Evolutionary conservation across 495 filamentous ascomycete species (phyloP).

Genomic region (Penicillium ucsense): DNA sequence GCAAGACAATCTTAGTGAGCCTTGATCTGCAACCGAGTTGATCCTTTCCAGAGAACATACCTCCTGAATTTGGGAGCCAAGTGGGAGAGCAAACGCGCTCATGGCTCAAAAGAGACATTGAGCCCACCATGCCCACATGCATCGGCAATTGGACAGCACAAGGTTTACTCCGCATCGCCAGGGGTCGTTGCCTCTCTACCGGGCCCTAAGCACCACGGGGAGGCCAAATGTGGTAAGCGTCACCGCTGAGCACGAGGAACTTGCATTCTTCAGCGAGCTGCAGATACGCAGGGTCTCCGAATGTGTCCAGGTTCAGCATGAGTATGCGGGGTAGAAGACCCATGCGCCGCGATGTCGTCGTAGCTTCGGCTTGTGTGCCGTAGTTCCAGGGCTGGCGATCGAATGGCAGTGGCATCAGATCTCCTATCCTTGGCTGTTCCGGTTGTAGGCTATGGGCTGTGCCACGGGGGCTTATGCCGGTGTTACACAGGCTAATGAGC

Average conservation of each 20-base stretch:
- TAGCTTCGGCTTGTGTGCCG: too few species aligned
- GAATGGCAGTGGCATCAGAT: background rate
- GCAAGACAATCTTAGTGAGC: too few species aligned
- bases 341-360: background rate
- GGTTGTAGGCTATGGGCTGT: too few species aligned
- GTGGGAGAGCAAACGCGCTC: too few species aligned
- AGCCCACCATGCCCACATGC: too few species aligned
- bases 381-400: too few species aligned
- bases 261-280: constrained; percentile 2
- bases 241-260: background rate
- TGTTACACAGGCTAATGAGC: constrained; percentile 4
- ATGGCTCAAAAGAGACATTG: too few species aligned
- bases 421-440: background rate
- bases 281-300: background rate
- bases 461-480: too few species aligned
- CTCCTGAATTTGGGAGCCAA: too few species aligned
- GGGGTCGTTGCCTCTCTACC: background rate
- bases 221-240: constrained; percentile 1
- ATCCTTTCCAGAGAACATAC: too few species aligned
- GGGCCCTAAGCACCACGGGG: constrained; percentile 1
- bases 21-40: too few species aligned
- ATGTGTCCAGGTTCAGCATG: too few species aligned
- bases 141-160: background rate
- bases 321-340: background rate
- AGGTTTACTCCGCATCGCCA: background rate